These are phyloP conservation scores for Vigna angularis DNA, from an alignment of 306 rosid genomes.

Conservation along the genomic window DNA sequence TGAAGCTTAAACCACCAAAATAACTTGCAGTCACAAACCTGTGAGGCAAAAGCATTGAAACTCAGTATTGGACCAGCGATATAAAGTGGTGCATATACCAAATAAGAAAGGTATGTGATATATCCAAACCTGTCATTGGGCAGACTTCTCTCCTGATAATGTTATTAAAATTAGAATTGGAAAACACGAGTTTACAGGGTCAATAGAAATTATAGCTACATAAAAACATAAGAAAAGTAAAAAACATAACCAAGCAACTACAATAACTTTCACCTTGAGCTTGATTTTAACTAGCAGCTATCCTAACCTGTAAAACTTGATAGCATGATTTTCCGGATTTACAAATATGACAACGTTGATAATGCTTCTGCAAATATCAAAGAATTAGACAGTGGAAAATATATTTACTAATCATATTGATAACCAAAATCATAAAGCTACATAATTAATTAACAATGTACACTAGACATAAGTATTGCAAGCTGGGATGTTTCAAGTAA, in stretches of 20 bases:
- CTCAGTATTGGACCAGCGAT: constrained; percentile 92
- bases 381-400: constrained; percentile 41
- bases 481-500: constrained; percentile 32
- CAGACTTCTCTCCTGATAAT: constrained; percentile 76
- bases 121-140: constrained; percentile 65
- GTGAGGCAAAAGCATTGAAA: constrained; percentile 97
- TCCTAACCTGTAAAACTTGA: constrained; percentile 85
- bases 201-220: constrained; percentile 21
- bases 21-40: constrained; percentile 61
- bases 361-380: constrained; percentile 79
- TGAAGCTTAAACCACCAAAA: constrained; percentile 26
- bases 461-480: constrained; percentile 15
- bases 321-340: constrained; percentile 81
- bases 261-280: constrained; percentile 29
- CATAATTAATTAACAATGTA: constrained; percentile 30
- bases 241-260: constrained; percentile 36
- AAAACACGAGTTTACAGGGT: constrained; percentile 24
- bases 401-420: constrained; percentile 26
- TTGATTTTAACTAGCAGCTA: constrained; percentile 42
- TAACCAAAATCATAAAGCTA: constrained; percentile 8
- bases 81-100: constrained; percentile 91
- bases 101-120: constrained; percentile 73
- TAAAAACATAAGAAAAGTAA: constrained; percentile 33
- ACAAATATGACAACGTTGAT: constrained; percentile 76
- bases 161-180: constrained; percentile 39